phyloP scores from a whole-genome alignment of 345 rosid genomes.

The Aquilaria sinensis region DNA sequence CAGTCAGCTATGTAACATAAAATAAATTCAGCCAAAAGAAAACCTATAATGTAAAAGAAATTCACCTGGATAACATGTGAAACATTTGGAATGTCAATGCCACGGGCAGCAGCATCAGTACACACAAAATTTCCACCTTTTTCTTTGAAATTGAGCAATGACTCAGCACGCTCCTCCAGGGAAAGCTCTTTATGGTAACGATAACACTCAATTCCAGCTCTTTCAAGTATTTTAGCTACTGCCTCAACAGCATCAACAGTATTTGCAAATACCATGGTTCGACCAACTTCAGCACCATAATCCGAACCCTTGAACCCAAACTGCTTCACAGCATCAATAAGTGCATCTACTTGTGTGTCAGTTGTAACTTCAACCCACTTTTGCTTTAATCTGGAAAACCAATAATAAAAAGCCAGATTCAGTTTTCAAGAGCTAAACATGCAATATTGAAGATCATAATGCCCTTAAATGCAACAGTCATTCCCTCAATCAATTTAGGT shows the following conservation, averaged over 20 bases:
- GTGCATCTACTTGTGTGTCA: slow-evolving; percentile 83
- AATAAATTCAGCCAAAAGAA: neutral
- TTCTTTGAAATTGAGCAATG: slow-evolving; percentile 58
- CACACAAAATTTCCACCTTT: slow-evolving; percentile 86
- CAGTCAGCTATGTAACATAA: too few relatives aligned
- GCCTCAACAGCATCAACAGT: slow-evolving; percentile 91
- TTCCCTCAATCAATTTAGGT: too few relatives aligned
- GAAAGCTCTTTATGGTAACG: slow-evolving; percentile 79
- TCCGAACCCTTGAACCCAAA: slow-evolving; percentile 16
- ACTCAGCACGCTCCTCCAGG: slow-evolving; percentile 71
- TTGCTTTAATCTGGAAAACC: slow-evolving; percentile 60
- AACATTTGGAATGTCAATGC: slow-evolving; percentile 90
- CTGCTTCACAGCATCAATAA: slow-evolving; percentile 66
- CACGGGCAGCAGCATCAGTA: slow-evolving; percentile 99
- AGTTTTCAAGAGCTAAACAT: too few relatives aligned
- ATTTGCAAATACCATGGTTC: slow-evolving; percentile 96
- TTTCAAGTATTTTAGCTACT: slow-evolving; percentile 63
- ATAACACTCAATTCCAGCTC: slow-evolving; percentile 70
- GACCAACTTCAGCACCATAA: slow-evolving; percentile 24
- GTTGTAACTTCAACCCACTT: slow-evolving; percentile 81
- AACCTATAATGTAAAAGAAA: slow-evolving; percentile 3
- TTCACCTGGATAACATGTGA: slow-evolving; percentile 89
- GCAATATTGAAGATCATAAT: too few relatives aligned
- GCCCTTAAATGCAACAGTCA: too few relatives aligned
- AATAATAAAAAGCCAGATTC: too few relatives aligned